A percentile compares a stretch with the other conserved stretches of the same genome.
Evolutionary conservation across 2,329 filamentous ascomycete species (phyloP).

Genomic region (Xylariaceae sp.): DNA sequence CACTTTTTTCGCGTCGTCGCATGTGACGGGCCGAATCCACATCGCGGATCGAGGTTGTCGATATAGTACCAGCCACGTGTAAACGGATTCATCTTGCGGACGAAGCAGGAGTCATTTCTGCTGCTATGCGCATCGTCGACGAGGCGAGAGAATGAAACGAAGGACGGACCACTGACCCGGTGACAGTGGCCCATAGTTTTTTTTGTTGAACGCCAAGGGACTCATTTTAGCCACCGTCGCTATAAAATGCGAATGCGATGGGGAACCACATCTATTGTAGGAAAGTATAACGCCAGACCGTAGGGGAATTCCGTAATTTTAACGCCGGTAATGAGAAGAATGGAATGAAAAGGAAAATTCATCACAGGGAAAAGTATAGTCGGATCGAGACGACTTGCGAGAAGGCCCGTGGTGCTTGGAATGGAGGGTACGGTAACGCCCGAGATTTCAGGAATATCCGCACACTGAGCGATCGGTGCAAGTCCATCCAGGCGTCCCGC

Average conservation of each 20-base stretch:
- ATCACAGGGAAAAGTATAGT: slow-evolving; percentile 5
- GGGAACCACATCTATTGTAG: slow-evolving; percentile 30
- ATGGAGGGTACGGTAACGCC: neutral
- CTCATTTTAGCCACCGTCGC: slow-evolving; percentile 31
- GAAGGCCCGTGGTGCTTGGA: neutral
- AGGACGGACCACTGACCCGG: slow-evolving; percentile 16
- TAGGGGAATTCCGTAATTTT: slow-evolving; percentile 23
- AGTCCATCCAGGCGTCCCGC: neutral
- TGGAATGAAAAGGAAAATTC: slow-evolving; percentile 17
- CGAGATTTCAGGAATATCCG: neutral
- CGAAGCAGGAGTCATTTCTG: no score
- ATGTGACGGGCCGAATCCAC: neutral
- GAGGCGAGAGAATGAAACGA: slow-evolving; percentile 20
- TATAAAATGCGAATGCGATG: slow-evolving; percentile 30
- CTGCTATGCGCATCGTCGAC: slow-evolving; percentile 2
- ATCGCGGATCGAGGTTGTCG: neutral
- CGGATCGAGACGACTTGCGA: neutral
- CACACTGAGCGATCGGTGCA: neutral
- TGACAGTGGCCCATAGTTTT: slow-evolving; percentile 6
- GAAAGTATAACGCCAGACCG: slow-evolving; percentile 25
- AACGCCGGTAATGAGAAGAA: slow-evolving; percentile 31
- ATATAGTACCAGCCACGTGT: neutral
- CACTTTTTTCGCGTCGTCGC: neutral
- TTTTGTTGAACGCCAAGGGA: slow-evolving; percentile 33
- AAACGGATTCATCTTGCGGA: neutral